A percentile compares a stretch with the other conserved stretches of the same genome.
Conservation (phyloP, 495 filamentous ascomycete species). For the Penicillium alfredii region DNA sequence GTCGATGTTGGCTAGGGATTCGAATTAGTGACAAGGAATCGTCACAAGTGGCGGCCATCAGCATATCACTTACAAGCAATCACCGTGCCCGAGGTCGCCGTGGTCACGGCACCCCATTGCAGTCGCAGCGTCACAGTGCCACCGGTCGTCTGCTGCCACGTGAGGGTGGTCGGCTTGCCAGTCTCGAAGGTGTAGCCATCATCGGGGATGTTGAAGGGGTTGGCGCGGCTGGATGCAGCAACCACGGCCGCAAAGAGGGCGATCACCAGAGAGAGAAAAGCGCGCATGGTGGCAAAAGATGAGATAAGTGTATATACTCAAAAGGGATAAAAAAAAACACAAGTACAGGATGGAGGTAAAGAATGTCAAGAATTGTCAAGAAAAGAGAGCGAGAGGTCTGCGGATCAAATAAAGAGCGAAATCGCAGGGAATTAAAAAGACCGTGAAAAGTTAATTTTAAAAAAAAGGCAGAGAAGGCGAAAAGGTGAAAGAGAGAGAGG, state of each 20-base stretch:
- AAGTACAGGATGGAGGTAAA: too few species aligned
- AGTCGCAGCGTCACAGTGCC: conserved; percentile 51
- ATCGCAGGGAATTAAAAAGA: conserved; percentile 5
- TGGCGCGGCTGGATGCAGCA: conserved; percentile 31
- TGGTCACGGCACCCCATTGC: conserved; percentile 43
- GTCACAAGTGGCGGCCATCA: too few species aligned
- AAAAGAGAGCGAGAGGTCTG: conserved; percentile 6
- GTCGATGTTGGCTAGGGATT: conserved; percentile 38
- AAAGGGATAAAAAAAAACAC: conserved; percentile 2
- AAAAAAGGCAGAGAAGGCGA: neutral
- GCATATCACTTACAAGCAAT: conserved; percentile 57
- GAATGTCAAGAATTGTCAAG: too few species aligned
- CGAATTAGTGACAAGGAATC: conserved; percentile 20
- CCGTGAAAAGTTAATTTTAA: neutral
- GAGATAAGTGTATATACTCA: conserved; percentile 6
- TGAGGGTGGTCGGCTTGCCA: conserved; percentile 46
- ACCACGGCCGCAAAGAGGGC: conserved; percentile 36
- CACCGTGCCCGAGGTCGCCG: conserved; percentile 36
- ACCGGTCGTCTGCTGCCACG: conserved; percentile 48
- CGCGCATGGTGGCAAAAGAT: conserved; percentile 37
- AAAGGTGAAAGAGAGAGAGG: conserved; percentile 6
- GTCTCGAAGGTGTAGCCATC: conserved; percentile 42
- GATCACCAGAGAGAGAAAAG: conserved; percentile 32
- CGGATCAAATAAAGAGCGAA: conserved; percentile 4
- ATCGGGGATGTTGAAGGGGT: conserved; percentile 50